phyloP scores from a whole-genome alignment of 140 eudicot species.

The Ambrosia hybrid region DNA sequence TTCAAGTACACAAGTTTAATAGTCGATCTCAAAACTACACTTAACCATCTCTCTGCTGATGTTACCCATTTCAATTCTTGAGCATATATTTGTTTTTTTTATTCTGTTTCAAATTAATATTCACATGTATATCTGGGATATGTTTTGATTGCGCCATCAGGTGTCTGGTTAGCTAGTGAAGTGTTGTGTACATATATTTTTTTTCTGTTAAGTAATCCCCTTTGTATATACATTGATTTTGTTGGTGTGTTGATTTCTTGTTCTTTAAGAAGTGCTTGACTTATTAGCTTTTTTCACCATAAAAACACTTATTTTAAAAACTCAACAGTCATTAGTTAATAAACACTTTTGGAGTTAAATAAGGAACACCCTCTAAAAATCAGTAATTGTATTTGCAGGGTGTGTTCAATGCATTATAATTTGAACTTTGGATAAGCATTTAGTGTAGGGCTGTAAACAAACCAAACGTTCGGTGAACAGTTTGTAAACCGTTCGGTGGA shows the following conservation, averaged over 20 bases:
- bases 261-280: background rate
- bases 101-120: conserved; percentile 7
- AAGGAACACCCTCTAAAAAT: too few species aligned
- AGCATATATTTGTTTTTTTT: background rate
- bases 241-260: conserved; percentile 16
- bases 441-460: too few species aligned
- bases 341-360: too few species aligned
- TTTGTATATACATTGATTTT: conserved; percentile 11
- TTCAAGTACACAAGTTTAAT: conserved; percentile 51
- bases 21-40: background rate
- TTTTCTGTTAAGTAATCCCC: background rate
- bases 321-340: too few species aligned
- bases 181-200: conserved; percentile 10
- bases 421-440: too few species aligned
- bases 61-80: background rate
- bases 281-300: background rate
- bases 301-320: too few species aligned
- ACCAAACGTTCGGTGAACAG: too few species aligned
- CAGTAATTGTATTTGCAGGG: background rate
- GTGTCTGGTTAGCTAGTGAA: conserved; percentile 28
- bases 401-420: too few species aligned
- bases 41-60: conserved; percentile 20
- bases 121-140: conserved; percentile 18
- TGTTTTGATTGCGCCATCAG: conserved; percentile 20
- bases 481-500: too few species aligned